Base-by-base conservation (phyloP, 2,329 filamentous ascomycete species). In the Ophiosphaerella korrae region DNA sequence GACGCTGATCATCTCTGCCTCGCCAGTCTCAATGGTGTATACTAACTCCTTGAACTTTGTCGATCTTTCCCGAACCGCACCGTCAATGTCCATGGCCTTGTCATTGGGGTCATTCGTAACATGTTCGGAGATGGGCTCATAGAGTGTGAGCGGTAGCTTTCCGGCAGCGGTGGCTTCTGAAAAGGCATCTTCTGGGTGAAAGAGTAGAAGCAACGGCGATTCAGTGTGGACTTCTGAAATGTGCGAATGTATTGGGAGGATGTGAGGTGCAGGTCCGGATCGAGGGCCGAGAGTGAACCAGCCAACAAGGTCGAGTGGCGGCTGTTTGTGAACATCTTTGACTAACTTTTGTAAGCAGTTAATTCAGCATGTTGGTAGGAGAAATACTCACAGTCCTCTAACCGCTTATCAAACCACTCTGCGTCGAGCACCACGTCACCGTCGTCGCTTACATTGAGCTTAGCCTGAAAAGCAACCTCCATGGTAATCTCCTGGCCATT, bases 1-100 rank as follows among this genome's bases (percentile, higher is more conserved):
- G 66, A 99, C 90, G 62, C 90, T 89, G 60, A 99, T 97, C 92
- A 97, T 97, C 74, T 99, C 94, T 1, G 92, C 92, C 73, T 97
- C 92, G 8, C 90, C 91, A 0, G 92, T 96, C 76, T 97, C 94
- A 2, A 97, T 87, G 0, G 88, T 88, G 73, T 94, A 97, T 1
- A 88, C 85, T 8, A 97, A 76, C 68, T 95, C 88, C 52, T 88
- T 84, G 74, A 97, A 97, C 65, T 84, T 88, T 53, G 94, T 81
- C 43, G 66, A 51, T 45, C 68, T 73, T 5, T 63, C 55, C 44
- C 68, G 66, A 74, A 70, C 81, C 72, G 78, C 79, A 57, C 90
- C 88, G 57, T 89, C 87, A 77, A 93, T 88, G 63, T 76, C 74
- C 73, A 75, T 75, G n/a, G 64, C 67, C 53, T 73, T 74, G 42